A percentile compares a stretch with the other conserved stretches of the same genome.
These are phyloP conservation scores for Russula sp. DNA, from an alignment of 768 basidiomycete genomes.

Conservation along the genomic window DNA sequence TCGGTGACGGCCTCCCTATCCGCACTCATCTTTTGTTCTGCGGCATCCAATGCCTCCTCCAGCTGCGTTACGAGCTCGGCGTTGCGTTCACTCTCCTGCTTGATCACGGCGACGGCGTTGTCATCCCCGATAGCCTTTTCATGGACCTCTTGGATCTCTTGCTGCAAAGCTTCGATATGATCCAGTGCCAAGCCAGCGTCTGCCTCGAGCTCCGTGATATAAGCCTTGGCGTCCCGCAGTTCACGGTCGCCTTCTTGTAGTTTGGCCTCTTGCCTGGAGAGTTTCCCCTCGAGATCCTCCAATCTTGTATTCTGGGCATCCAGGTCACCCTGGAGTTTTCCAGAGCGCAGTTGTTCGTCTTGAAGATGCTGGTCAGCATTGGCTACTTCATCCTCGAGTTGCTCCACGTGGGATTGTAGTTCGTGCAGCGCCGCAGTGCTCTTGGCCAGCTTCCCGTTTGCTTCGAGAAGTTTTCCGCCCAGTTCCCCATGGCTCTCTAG, in stretches of 20 bases:
- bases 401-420: conserved; percentile 50
- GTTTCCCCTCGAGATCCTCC: conserved; percentile 21
- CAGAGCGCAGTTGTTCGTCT: conserved; percentile 41
- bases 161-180: conserved; percentile 50
- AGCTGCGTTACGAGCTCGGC: conserved; percentile 55
- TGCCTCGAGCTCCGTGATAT: conserved; percentile 54
- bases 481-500: conserved; percentile 61
- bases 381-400: conserved; percentile 54
- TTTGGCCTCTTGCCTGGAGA: conserved; percentile 20
- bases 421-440: conserved; percentile 53
- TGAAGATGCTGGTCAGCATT: conserved; percentile 43
- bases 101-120: conserved; percentile 25
- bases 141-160: conserved; percentile 41
- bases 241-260: conserved; percentile 26
- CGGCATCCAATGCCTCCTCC: conserved; percentile 69
- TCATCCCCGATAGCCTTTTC: conserved; percentile 40
- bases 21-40: conserved; percentile 59
- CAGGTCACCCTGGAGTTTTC: conserved; percentile 35
- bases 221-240: conserved; percentile 37
- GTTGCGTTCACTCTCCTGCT: conserved; percentile 42
- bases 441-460: conserved; percentile 51
- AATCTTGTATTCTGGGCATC: conserved; percentile 29
- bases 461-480: conserved; percentile 57
- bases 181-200: conserved; percentile 46
- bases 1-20: conserved; percentile 50